Percentiles rank a stretch among this genome's conserved stretches.
Evolutionary conservation across 1,139 yeast species (phyloP).

Genomic region (Arxiozyma heterogenica): DNA sequence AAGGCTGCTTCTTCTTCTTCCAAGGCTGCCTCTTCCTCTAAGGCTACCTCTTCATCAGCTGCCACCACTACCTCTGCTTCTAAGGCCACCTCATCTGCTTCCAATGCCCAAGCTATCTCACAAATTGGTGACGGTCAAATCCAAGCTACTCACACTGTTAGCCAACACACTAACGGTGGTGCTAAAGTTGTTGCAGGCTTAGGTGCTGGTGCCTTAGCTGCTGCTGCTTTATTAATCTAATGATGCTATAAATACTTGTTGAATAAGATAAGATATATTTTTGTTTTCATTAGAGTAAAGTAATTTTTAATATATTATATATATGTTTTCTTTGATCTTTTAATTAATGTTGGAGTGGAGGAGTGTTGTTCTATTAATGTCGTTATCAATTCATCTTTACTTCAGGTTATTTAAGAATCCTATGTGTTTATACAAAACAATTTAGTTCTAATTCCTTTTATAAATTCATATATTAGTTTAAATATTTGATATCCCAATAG

Average conservation of each 20-base stretch:
- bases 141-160: slow-evolving; percentile 1
- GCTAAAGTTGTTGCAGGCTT: slow-evolving; percentile 7
- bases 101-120: background rate
- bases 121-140: slow-evolving; percentile 1
- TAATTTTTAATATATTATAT: no score
- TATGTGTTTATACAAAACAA: background rate
- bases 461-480: background rate
- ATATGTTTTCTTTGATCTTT: background rate
- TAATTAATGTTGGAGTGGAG: background rate
- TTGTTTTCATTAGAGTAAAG: background rate
- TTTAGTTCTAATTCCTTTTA: background rate
- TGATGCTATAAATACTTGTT: background rate
- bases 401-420: background rate
- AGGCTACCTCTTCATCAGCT: slow-evolving; percentile 15
- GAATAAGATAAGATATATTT: background rate
- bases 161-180: slow-evolving; percentile 9
- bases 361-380: background rate
- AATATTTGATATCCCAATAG: background rate
- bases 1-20: background rate
- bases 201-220: slow-evolving; percentile 9
- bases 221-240: slow-evolving; percentile 8
- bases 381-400: background rate
- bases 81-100: slow-evolving; percentile 21
- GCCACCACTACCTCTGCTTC: slow-evolving; percentile 2
- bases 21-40: background rate